Base-by-base conservation (phyloP, 2,329 filamentous ascomycete genomes). In the Cytospora piceae region DNA sequence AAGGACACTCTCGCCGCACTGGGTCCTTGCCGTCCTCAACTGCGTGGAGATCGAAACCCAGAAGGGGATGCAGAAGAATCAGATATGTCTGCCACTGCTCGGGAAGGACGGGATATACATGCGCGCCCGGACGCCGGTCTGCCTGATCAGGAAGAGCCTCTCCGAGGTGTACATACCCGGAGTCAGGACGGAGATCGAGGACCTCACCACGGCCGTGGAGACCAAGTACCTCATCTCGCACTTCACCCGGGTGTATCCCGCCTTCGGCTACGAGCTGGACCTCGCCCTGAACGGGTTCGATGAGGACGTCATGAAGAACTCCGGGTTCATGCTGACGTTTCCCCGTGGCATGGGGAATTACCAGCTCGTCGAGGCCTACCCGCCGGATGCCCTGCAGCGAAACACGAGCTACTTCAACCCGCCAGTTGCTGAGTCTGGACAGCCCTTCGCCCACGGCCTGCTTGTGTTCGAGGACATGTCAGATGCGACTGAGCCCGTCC, bases 21-120 rank as follows among this genome's bases (percentile, higher is more conserved):
- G 69, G 71, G 78, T 83, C 58, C 82, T 83, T 68, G 81, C 84
- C 60, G 81, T 82, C 1, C 76, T 85, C 24, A 70, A 84, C 1
- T 81, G 78, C 67, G 80, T 81, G 11, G 78, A 80, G 63, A 74
- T 78, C 31, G 77, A 77, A 31, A 71, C 76, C 7, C 72, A 77
- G 52, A 74, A 81, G 70, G 75, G 82, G 72, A 81, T 82, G 79
- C 74, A 78, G 14, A 80, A 80, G 1, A 80, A 82, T 51, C 72
- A 82, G 24, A 78, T 83, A 58, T 78, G 81, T 7, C 73, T 83
- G 3, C 75, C 83, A 0, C 81, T 83, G 1, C 62, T 70, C 29
- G 69, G 70, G 7, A 70, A 67, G 34, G 64, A 71, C 22, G 67
- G 66, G 14, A 52, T 61, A 2, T 71, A 67, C 37, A 70, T 70